These are phyloP conservation scores for Coemansia sp. DNA, from an alignment of 192 early-diverging fungal species.

Conservation along the genomic window DNA sequence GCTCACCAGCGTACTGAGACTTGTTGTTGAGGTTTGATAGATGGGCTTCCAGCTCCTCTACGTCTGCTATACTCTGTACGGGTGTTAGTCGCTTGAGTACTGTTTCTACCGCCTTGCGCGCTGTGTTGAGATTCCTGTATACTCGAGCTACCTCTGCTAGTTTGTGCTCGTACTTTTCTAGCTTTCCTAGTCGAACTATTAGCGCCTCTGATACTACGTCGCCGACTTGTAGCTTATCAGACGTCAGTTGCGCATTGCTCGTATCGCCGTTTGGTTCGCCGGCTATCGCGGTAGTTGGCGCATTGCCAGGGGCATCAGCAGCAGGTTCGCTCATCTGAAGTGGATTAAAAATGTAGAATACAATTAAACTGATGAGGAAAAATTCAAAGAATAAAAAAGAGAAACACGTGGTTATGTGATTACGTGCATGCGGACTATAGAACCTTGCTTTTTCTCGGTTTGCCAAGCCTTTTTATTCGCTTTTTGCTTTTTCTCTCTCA, in stretches of 20 bases:
- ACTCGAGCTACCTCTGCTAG: conserved; percentile 48
- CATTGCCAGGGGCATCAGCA: conserved; percentile 5
- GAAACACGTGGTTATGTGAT: not conserved
- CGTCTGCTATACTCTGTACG: conserved; percentile 50
- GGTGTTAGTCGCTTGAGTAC: conserved; percentile 48
- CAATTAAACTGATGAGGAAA: not conserved
- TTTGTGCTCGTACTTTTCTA: conserved; percentile 56
- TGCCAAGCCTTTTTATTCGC: not conserved
- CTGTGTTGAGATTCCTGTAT: conserved; percentile 48
- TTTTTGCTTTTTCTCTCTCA: not conserved
- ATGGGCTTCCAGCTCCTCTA: conserved; percentile 51
- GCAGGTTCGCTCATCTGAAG: conserved; percentile 11
- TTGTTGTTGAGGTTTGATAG: conserved; percentile 47
- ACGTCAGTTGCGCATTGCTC: conserved; percentile 14
- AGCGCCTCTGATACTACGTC: conserved; percentile 29
- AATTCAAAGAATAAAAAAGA: not conserved
- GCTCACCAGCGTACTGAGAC: conserved; percentile 45
- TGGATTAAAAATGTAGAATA: not conserved
- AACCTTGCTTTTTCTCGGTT: not conserved
- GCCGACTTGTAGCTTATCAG: conserved; percentile 25
- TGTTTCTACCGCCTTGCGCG: conserved; percentile 44
- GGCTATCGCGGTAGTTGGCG: not conserved
- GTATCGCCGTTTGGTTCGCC: conserved; percentile 7
- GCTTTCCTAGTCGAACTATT: conserved; percentile 23
- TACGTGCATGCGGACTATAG: too few relatives aligned